These are phyloP conservation scores for Brachypodium distachyon DNA, from an alignment of 202 grass and related monocot genomes.

Conservation along the genomic window DNA sequence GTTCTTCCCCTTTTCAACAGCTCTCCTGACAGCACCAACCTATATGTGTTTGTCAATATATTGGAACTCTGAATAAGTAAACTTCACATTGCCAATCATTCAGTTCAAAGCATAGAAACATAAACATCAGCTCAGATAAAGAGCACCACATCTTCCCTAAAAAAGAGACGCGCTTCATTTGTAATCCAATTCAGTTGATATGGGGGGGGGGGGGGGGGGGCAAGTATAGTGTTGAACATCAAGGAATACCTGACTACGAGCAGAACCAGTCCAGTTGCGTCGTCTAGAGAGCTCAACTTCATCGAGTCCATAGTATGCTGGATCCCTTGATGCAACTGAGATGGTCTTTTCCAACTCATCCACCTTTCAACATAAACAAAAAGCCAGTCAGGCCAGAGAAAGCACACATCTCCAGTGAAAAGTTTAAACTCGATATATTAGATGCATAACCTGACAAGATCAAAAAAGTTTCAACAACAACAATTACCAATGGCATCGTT, in stretches of 20 bases:
- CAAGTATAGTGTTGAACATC: no score
- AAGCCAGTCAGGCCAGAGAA: neutral
- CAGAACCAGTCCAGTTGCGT: conserved; percentile 48
- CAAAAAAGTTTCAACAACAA: neutral
- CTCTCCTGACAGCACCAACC: conserved; percentile 36
- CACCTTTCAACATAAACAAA: conserved; percentile 35
- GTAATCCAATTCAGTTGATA: no score
- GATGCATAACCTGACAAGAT: neutral
- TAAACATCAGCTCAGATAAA: conserved; percentile 4
- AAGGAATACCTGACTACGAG: conserved; percentile 45
- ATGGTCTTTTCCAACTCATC: conserved; percentile 69
- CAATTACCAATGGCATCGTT: neutral
- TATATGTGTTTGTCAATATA: conserved; percentile 7
- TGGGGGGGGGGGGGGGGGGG: no score
- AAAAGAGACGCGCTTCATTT: neutral
- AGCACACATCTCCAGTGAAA: neutral
- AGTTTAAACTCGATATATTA: conserved; percentile 9
- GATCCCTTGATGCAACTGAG: conserved; percentile 60
- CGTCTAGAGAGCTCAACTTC: conserved; percentile 59
- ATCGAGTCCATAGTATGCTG: conserved; percentile 55
- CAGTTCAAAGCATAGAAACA: neutral
- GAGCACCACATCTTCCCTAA: neutral
- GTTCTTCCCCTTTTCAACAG: conserved; percentile 48
- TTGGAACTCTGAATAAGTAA: neutral
- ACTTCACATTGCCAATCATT: neutral